Evolutionary conservation across 1,139 yeast genomes (phyloP), one percentile per base, ranked within the genome.

Genomic region (Debaryomycetaceae sp.): DNA sequence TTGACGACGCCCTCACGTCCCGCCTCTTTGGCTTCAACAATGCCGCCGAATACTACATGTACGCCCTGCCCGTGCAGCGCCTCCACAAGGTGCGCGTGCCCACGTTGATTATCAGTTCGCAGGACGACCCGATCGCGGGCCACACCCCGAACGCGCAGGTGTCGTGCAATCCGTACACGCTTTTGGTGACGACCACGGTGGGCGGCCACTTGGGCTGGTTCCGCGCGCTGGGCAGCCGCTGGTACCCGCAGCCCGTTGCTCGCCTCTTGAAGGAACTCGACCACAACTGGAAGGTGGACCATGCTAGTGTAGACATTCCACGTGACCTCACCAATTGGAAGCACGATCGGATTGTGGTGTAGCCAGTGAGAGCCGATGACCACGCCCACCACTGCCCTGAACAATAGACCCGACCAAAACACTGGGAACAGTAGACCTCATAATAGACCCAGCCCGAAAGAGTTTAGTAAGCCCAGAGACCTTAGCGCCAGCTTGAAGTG

Each of bases 181-280:
- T 74, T 21, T 51, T 82, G 42, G 58, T 79, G 13, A 70, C 77
- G 29, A 82, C 96, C 0, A 68, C 76, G 21, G 55, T 75, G 19
- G 98, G 98, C 32, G 98, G 97, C 7, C 98, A 90, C 55, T 57
- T 73, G 33, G 77, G 75, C 1, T 73, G 77, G 77, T 70, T 69
- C 37, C 60, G 59, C 27, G 55, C 53, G 37, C 51, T 54, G 27
- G 21, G 51, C 49, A 11, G 16, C 12, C 57, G 83, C 37, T 77
- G 85, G 85, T 61, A 64, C 36, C 47, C 66, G 2, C 42, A 43
- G 10, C 69, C 69, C 0, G 34, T 63, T 16, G 49, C 65, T 11
- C 43, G 46, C 27, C 43, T 61, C 14, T 59, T 63, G 33, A 44
- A 46, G 15, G 62, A 53, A 31, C 40, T 64, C 39, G 52, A 52